Base-by-base conservation (phyloP, 805 yeast genomes). In the Lipomyces sp. region DNA sequence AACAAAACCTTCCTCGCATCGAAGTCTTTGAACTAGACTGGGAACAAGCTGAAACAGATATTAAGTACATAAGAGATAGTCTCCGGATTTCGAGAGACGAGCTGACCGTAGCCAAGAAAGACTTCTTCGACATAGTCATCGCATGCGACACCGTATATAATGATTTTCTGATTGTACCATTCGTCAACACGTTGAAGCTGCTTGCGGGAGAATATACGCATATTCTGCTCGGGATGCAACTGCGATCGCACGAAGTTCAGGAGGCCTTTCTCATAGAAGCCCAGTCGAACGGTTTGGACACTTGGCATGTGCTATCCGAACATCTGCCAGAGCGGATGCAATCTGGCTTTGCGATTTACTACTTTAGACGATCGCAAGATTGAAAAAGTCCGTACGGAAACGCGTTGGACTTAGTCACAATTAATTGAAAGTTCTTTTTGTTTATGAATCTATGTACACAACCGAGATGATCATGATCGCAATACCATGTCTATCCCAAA, bases 101-200 rank as follows among this genome's bases (percentile, higher is more conserved):
- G 67, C 24, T 11, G 8, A 13, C n/a, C 10, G 74, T 35, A 77
- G 75, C 59, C 18, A 69, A 5, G 50, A 53, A 10, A 30, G 69
- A 8, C 7, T 65, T 24, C 24, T 24, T 70, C 30, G 88, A 84
- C 66, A 76, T 80, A 54, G 77, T 88, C 4, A 72, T 88, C 8
- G 89, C 90, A 0, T 85, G 88, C 71, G 92, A 88, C 73, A 84
- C 90, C 4, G 81, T 88, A 2, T 88, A 88, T 77, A 88, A 88
- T 72, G 88, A 85, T 63, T 87, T 78, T 69, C 75, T 88, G 54
- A 81, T 87, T 2, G 83, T 82, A 0, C 81, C 76, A 64, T 82
- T 88, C 65, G 75, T 87, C 15, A 73, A 75, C 4, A 80, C 90
- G 0, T 50, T 86, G 30, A 72, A 74, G 32, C 60, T 65, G 33